Evolutionary conservation across 2,329 filamentous ascomycete genomes (phyloP), one percentile per base, ranked within the genome.

Genomic region (Aspergillus sp.): DNA sequence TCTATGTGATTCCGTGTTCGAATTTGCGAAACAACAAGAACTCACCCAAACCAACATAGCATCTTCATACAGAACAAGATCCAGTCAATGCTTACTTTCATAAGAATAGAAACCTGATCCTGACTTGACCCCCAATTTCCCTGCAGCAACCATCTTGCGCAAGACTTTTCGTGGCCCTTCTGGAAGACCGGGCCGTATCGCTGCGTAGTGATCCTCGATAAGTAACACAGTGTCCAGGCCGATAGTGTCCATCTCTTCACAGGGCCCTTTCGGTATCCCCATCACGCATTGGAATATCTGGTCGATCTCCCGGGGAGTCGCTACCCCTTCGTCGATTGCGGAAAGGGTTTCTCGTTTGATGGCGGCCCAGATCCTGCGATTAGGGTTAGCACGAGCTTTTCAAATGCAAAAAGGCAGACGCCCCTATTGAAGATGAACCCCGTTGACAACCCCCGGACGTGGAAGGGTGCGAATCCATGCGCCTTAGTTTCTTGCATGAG

Each of bases 391-490:
- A 20, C 13, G 9, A 19, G 32, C 19, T 3, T 36, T 3, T 19
- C 13, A 4, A 17, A 34, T 21, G 7, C 9, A 7, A 41, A 20
- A 20, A 43, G 4, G 5, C 10, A 21, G 42, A 50, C 41, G 34
- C 50, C 70, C 69, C 72, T 62, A 47, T 75, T 75, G 48, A 72
- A 72, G 5, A 75, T 69, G 52, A 73, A 75, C 0, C 73, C 73
- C 5, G 65, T 73, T 1, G 71, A 74, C 21, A 64, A 59, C 41
- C 62, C 60, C 32, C 61, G 65, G 3, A 74, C 72, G 45, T 69
- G 65, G 49, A 72, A 71, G 3, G 73, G 73, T 1, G 60, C 61
- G 55, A 76, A 69, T 0, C 71, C 71, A 34, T 74, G 66, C 3
- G 60, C 58, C 36, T 58, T 62, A 38, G 63, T 63, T 49, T 68